Conservation (phyloP, 2,329 filamentous ascomycete species). For the Scedosporium boydii region DNA sequence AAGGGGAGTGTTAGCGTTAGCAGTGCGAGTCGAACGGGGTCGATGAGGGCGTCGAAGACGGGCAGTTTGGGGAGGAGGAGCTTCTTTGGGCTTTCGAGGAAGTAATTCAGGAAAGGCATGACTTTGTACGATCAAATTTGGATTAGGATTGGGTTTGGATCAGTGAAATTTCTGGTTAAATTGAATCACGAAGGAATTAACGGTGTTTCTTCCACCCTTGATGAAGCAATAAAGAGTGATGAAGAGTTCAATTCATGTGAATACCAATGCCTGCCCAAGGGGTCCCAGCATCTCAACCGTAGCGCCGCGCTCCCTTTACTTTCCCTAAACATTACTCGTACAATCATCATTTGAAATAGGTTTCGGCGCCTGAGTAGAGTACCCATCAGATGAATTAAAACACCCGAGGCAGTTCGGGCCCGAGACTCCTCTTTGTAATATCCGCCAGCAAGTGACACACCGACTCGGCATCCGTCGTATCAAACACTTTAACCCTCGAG, state of each 20-base stretch:
- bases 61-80: slow-evolving; percentile 2
- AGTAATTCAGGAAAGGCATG: background rate
- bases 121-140: background rate
- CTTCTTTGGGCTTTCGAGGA: background rate
- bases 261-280: background rate
- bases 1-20: background rate
- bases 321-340: background rate
- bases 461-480: background rate
- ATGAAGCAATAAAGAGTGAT: background rate
- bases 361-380: background rate
- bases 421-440: background rate
- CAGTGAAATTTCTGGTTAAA: background rate
- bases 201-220: background rate
- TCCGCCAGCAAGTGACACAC: background rate
- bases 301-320: background rate
- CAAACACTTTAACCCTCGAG: slow-evolving; percentile 38
- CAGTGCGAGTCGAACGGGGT: slow-evolving; percentile 1
- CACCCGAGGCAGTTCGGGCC: background rate
- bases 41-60: background rate
- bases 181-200: background rate
- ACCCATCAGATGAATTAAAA: background rate
- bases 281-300: background rate
- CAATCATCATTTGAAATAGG: background rate
- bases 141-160: background rate
- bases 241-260: background rate